Percentiles rank a stretch among this genome's conserved stretches.
phyloP scores from a whole-genome alignment of 225 moss, liverwort and hornwort species.

The Sphagnum tenellum region DNA sequence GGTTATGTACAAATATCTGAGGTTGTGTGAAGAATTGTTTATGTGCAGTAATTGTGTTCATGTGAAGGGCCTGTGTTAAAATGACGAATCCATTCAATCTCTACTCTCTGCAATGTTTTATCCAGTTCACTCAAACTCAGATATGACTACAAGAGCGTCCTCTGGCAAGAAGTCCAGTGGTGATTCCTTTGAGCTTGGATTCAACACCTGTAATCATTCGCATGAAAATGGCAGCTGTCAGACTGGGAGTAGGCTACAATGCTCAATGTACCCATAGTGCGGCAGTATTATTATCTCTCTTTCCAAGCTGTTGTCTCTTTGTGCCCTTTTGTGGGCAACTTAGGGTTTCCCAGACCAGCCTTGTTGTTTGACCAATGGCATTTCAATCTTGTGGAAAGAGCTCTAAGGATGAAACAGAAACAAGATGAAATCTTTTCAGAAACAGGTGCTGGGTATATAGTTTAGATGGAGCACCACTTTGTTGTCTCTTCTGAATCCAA shows the following conservation, averaged over 20 bases:
- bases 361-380: background rate
- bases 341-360: background rate
- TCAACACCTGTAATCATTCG: conserved; percentile 33
- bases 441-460: too few relatives aligned
- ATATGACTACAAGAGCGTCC: conserved; percentile 54
- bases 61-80: too few relatives aligned
- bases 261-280: background rate
- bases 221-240: background rate
- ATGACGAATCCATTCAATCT: too few relatives aligned
- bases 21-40: too few relatives aligned
- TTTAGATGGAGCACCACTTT: conserved; percentile 26
- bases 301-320: background rate
- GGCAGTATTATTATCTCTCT: too few relatives aligned
- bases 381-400: background rate
- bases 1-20: too few relatives aligned
- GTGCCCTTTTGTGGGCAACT: background rate
- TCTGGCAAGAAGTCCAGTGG: conserved; percentile 23
- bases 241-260: background rate
- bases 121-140: conserved; percentile 34
- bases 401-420: background rate
- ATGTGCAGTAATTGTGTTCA: too few relatives aligned
- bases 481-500: conserved; percentile 48
- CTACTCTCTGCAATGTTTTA: too few relatives aligned
- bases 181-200: conserved; percentile 33
- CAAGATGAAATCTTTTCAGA: background rate